phyloP scores from a whole-genome alignment of 1,139 yeast genomes.

The Candida glucosophila region DNA sequence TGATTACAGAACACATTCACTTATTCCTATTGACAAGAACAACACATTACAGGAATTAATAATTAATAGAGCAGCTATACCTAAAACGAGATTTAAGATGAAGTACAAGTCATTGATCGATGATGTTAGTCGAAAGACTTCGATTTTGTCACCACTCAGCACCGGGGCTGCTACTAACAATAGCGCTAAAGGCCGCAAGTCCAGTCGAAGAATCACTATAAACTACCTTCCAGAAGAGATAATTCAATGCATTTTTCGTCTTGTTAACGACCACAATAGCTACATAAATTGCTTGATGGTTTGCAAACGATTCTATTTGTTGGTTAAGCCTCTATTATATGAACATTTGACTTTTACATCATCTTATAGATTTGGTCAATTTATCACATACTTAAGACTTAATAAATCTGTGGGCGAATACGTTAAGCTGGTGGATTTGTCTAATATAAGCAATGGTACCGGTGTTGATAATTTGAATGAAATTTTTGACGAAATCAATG shows the following conservation, averaged over 20 bases:
- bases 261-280: slow-evolving; percentile 18
- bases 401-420: slow-evolving; percentile 46
- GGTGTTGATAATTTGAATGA: slow-evolving; percentile 41
- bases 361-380: slow-evolving; percentile 71
- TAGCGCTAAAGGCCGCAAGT: slow-evolving; percentile 2
- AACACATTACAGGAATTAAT: not conserved
- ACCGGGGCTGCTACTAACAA: slow-evolving; percentile 2
- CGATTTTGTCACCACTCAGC: slow-evolving; percentile 9
- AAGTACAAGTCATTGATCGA: slow-evolving; percentile 34
- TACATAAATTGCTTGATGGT: slow-evolving; percentile 39
- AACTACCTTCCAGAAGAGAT: slow-evolving; percentile 27
- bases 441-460: slow-evolving; percentile 41
- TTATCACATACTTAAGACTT: slow-evolving; percentile 53
- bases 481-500: slow-evolving; percentile 11
- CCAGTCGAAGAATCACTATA: slow-evolving; percentile 9
- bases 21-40: slow-evolving; percentile 27
- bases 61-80: not conserved
- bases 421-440: slow-evolving; percentile 51
- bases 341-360: slow-evolving; percentile 48
- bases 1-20: slow-evolving; percentile 33
- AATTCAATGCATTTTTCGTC: slow-evolving; percentile 22
- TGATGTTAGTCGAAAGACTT: slow-evolving; percentile 29
- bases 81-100: slow-evolving; percentile 21
- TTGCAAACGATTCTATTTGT: slow-evolving; percentile 38
- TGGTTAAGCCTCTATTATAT: slow-evolving; percentile 51